Evolutionary conservation across 108 stramenopile species (phyloP), one percentile per base, ranked within the genome.

Genomic region (Skeletonema menzelii): DNA sequence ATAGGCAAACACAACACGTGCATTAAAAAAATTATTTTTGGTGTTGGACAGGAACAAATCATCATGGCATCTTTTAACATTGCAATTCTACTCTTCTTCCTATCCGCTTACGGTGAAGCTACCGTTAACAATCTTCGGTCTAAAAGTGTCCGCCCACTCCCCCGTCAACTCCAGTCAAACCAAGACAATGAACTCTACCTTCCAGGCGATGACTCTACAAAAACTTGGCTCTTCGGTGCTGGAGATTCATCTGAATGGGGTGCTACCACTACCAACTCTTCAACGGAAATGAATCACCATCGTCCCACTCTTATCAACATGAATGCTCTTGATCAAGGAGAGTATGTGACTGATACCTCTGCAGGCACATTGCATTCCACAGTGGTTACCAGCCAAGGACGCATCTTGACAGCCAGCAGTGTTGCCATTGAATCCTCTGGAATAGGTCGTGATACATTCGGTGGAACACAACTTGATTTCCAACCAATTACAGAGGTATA

Each of bases 171-270:
- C 19, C 19, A 20, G 4, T 1, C 20, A 53, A 24, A 24, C 6
- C 5, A 22, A 4, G 22, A 53, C 22, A 67, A 68, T 30, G 75
- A 76, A 60, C 67, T 37, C 26, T 76, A 56, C 61, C 75, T 76
- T 38, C 75, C 75, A 14, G 65, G 30, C 2, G 12, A 12, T 8
- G 28, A 59, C 49, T 53, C 49, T 1, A 22, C 49, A 8, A 17
- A 53, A 22, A 12, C 17, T 1, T 57, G 17, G 28, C 24, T 63
- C 8, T 68, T 76, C 44, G 75, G 65, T 27, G 47, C 75, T 27
- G 75, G 75, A 14, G 32, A 35, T 20, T 61, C 75, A 12, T 24
- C 38, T 13, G 75, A 76, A 19, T 76, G 75, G 75, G 67, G 75
- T 11, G 14, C 19, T 2, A 8, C 27, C 6, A 27, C 19, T 37